Evolutionary conservation across 441 rosid species (phyloP).

Genomic region (Eruca vesicaria): DNA sequence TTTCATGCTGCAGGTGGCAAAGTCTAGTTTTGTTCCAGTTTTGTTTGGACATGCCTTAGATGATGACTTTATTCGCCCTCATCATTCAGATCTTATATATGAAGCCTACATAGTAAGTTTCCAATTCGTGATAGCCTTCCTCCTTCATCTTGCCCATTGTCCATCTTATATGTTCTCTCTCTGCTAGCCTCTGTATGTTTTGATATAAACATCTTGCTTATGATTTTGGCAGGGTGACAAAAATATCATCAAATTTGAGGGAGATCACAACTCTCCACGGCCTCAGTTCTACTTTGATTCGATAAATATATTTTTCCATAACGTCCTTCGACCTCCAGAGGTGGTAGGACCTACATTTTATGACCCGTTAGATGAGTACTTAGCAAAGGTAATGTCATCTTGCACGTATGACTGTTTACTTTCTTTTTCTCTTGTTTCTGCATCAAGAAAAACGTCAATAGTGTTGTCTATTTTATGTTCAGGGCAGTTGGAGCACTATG

Average conservation of each 20-base stretch:
- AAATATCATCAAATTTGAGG: conserved; percentile 96
- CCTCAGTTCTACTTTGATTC: conserved; percentile 98
- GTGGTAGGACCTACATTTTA: conserved; percentile 65
- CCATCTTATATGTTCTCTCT: neutral
- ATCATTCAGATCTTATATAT: conserved; percentile 86
- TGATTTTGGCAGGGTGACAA: conserved; percentile 84
- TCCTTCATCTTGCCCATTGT: neutral
- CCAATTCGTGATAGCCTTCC: neutral
- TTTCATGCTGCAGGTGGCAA: conserved; percentile 66
- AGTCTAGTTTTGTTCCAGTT: conserved; percentile 90
- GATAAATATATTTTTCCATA: conserved; percentile 91
- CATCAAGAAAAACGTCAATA: conserved; percentile 22
- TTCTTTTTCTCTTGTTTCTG: conserved; percentile 10
- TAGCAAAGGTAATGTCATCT: conserved; percentile 65
- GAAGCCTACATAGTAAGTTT: conserved; percentile 75
- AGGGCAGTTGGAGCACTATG: conserved; percentile 67
- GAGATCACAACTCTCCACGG: conserved; percentile 98
- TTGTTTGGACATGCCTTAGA: conserved; percentile 91
- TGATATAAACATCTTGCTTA: conserved; percentile 18
- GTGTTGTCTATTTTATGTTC: conserved; percentile 42
- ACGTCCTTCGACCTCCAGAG: conserved; percentile 92
- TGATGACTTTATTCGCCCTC: conserved; percentile 95
- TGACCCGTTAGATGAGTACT: conserved; percentile 64
- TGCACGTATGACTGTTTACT: conserved; percentile 22
- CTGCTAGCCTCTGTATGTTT: conserved; percentile 7